These are phyloP conservation scores for Rhododendron henanense DNA, from an alignment of 148 eudicot genomes.

Conservation along the genomic window DNA sequence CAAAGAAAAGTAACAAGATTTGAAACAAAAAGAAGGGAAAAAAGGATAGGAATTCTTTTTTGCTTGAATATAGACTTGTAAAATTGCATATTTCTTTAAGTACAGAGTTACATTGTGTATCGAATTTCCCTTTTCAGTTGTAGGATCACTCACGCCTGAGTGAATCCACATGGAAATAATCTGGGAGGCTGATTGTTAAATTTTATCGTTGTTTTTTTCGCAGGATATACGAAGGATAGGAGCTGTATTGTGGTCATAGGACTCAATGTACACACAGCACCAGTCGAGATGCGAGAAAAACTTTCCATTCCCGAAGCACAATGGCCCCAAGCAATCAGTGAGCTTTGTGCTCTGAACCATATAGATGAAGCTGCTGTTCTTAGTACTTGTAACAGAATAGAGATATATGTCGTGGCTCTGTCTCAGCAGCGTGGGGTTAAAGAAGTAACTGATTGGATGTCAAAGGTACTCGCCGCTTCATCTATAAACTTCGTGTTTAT, in stretches of 20 bases:
- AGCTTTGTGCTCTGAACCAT: constrained; percentile 46
- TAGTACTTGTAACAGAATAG: constrained; percentile 55
- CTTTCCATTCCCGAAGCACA: constrained; percentile 44
- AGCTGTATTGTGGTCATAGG: constrained; percentile 52
- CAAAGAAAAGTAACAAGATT: neutral
- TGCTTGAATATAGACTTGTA: neutral
- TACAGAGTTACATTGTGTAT: too few relatives aligned
- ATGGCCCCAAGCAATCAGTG: constrained; percentile 42
- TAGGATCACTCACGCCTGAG: neutral
- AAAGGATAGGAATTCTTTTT: neutral
- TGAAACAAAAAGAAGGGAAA: neutral
- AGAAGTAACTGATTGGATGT: constrained; percentile 65
- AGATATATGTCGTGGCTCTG: constrained; percentile 49
- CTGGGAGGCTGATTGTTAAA: neutral
- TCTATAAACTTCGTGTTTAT: too few relatives aligned
- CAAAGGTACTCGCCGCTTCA: constrained; percentile 54
- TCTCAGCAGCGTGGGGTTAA: constrained; percentile 51
- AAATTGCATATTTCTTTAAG: neutral
- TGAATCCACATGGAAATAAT: neutral
- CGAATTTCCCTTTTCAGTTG: neutral
- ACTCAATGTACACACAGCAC: constrained; percentile 45
- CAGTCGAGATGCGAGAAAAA: constrained; percentile 52
- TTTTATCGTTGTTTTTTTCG: neutral
- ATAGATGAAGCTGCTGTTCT: constrained; percentile 61
- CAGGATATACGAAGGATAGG: constrained; percentile 51